Percentiles rank a stretch among this genome's conserved stretches.
These are phyloP conservation scores for Yarrowia yakushimensis DNA, from an alignment of 805 yeast species.

Conservation along the genomic window DNA sequence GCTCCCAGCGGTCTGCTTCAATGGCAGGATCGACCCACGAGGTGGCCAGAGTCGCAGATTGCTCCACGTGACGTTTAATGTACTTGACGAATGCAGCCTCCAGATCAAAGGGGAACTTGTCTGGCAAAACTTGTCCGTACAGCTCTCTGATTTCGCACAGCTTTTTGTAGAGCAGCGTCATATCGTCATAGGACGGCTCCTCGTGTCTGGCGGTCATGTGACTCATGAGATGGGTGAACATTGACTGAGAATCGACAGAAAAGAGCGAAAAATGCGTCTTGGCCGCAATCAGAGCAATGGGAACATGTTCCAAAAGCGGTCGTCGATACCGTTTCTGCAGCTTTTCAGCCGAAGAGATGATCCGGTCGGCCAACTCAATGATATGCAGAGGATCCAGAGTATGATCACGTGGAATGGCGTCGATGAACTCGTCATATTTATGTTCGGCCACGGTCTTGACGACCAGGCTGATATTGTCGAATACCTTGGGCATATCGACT, in stretches of 20 bases:
- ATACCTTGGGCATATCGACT: neutral
- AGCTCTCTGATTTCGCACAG: conserved; percentile 53
- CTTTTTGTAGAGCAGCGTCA: conserved; percentile 53
- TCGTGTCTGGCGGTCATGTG: conserved; percentile 30
- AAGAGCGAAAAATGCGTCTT: conserved; percentile 37
- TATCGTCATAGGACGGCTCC: conserved; percentile 48
- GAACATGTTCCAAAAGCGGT: conserved; percentile 58
- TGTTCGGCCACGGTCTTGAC: conserved; percentile 44
- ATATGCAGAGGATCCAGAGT: conserved; percentile 54
- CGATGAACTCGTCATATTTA: conserved; percentile 45
- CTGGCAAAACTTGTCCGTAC: conserved; percentile 43
- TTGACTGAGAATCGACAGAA: conserved; percentile 38
- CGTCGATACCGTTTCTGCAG: conserved; percentile 58
- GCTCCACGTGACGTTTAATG: conserved; percentile 42
- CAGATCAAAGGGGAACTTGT: conserved; percentile 49
- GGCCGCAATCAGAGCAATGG: conserved; percentile 44
- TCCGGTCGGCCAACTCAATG: conserved; percentile 51
- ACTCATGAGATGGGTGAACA: conserved; percentile 35
- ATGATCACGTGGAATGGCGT: conserved; percentile 56
- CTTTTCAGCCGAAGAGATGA: conserved; percentile 48
- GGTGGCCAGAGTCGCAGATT: conserved; percentile 46
- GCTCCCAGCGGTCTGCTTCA: conserved; percentile 54
- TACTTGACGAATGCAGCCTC: conserved; percentile 56
- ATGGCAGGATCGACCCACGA: conserved; percentile 54
- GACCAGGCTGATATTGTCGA: conserved; percentile 23